These are phyloP conservation scores for Plasmodium fragile DNA, from an alignment of 169 alveolate genomes.

Conservation along the genomic window DNA sequence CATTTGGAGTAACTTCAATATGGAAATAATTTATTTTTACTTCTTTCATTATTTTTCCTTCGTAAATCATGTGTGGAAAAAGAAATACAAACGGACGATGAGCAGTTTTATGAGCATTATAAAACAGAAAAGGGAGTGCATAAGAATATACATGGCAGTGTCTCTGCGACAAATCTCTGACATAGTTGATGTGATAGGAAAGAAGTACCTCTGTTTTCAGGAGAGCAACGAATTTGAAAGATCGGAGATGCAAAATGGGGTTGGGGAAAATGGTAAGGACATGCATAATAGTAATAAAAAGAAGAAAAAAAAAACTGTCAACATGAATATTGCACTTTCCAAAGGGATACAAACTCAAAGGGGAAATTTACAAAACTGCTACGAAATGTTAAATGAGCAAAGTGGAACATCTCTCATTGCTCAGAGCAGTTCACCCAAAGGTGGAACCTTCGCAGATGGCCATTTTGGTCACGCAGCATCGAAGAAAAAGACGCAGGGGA, in stretches of 20 bases:
- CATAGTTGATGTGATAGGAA: conserved; percentile 37
- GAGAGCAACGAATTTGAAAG: neutral
- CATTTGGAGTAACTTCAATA: conserved; percentile 45
- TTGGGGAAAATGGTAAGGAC: neutral
- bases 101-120: neutral
- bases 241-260: neutral
- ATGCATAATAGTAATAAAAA: neutral
- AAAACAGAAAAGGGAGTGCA: conserved; percentile 31
- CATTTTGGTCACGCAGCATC: neutral
- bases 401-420: neutral
- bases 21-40: conserved; percentile 42
- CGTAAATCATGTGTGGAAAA: conserved; percentile 45
- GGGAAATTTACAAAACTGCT: neutral
- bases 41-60: conserved; percentile 51
- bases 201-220: conserved; percentile 28
- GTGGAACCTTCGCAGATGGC: neutral
- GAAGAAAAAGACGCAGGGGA: neutral
- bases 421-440: neutral
- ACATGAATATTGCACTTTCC: neutral
- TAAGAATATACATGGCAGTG: conserved; percentile 13
- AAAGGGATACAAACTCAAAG: neutral
- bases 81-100: conserved; percentile 17
- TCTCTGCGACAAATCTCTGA: conserved; percentile 5
- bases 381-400: neutral
- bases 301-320: neutral